These are phyloP conservation scores for Ustilago shanxiensis DNA, from an alignment of 1,284 basidiomycete species.

Conservation along the genomic window DNA sequence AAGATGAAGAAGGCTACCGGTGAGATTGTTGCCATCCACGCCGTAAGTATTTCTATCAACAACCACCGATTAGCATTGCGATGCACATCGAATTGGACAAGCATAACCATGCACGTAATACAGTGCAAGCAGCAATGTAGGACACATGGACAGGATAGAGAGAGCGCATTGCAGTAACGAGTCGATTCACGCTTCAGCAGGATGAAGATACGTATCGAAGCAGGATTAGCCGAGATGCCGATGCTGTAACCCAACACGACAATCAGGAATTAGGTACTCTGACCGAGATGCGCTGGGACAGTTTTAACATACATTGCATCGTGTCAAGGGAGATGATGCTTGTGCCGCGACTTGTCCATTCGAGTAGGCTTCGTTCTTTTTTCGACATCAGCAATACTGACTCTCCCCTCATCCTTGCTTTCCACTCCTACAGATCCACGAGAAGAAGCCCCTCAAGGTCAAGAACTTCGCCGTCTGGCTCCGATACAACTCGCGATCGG, in stretches of 20 bases:
- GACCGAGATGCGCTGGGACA: too few species aligned
- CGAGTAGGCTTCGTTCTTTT: not conserved
- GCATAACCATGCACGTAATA: not conserved
- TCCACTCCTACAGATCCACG: constrained; percentile 72
- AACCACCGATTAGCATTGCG: not conserved
- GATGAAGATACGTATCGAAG: not conserved
- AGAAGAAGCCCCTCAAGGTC: constrained; percentile 96
- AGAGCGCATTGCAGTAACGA: not conserved
- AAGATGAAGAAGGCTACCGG: constrained; percentile 99
- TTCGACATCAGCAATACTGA: constrained; percentile 20
- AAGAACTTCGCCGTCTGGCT: constrained; percentile 99
- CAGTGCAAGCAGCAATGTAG: too few species aligned
- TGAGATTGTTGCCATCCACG: constrained; percentile 98
- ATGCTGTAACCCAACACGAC: too few species aligned
- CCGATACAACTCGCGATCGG: constrained; percentile 80
- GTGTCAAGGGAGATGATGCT: too few species aligned
- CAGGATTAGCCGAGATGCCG: too few species aligned
- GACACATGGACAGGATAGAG: not conserved
- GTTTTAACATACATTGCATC: not conserved
- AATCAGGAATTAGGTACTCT: too few species aligned
- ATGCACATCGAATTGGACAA: not conserved
- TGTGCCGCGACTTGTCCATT: not conserved
- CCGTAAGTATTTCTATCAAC: constrained; percentile 76
- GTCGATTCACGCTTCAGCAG: not conserved
- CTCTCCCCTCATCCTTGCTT: constrained; percentile 2